Percentiles rank a stretch among this genome's conserved stretches.
phyloP scores from a whole-genome alignment of 177 flowering plant species.

The Vitis hybrid region DNA sequence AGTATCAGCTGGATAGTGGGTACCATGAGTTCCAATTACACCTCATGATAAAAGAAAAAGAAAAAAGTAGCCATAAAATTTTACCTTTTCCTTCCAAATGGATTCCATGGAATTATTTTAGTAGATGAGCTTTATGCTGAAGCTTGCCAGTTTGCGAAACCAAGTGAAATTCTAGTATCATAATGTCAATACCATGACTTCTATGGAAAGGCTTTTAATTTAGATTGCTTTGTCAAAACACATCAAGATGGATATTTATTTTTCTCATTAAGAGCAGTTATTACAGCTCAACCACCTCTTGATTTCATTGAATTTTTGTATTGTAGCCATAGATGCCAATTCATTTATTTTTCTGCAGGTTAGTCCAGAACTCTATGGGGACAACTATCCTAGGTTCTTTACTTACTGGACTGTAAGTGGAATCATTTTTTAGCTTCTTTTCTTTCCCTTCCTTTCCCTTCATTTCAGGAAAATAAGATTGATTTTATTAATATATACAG shows the following conservation, averaged over 20 bases:
- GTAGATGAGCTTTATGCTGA: no score
- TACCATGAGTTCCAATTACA: no score
- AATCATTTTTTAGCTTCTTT: not conserved
- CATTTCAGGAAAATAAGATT: no score
- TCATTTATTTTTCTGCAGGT: slow-evolving; percentile 40
- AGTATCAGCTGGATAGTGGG: no score
- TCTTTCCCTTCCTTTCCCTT: not conserved
- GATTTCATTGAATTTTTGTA: slow-evolving; percentile 7
- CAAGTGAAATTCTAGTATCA: no score
- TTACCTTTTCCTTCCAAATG: no score
- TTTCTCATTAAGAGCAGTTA: slow-evolving; percentile 17
- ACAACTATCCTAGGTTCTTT: slow-evolving; percentile 56
- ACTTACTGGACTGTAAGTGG: slow-evolving; percentile 69
- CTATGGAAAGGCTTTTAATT: not conserved
- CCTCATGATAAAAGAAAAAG: no score
- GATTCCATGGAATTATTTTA: no score
- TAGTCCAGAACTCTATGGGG: slow-evolving; percentile 69
- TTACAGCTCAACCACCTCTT: slow-evolving; percentile 26
- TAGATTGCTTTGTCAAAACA: slow-evolving; percentile 4
- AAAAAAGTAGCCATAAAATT: no score
- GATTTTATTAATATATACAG: slow-evolving; percentile 19
- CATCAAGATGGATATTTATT: not conserved
- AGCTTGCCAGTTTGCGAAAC: no score
- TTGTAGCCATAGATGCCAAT: slow-evolving; percentile 6
- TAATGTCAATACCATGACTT: no score